Percentiles rank a stretch among this genome's conserved stretches.
Evolutionary conservation across 2,329 filamentous ascomycete genomes (phyloP).

Genomic region (Diatrype stigma): DNA sequence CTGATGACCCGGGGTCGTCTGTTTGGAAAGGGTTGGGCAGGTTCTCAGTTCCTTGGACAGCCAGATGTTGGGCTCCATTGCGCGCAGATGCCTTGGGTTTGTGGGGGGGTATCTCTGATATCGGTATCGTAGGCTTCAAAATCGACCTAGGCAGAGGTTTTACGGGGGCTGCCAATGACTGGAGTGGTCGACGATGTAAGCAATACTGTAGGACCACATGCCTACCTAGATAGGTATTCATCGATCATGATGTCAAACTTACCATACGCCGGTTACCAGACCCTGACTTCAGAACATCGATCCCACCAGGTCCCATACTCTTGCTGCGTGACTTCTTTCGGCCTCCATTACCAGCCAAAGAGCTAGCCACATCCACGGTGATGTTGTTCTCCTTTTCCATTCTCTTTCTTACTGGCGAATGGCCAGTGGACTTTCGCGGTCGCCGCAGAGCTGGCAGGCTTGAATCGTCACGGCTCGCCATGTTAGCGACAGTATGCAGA

Average conservation of each 20-base stretch:
- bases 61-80: slow-evolving; percentile 40
- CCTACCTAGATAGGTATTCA: slow-evolving; percentile 3
- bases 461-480: slow-evolving; percentile 38
- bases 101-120: slow-evolving; percentile 62
- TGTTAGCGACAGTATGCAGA: slow-evolving; percentile 17
- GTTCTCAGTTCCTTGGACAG: slow-evolving; percentile 35
- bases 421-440: slow-evolving; percentile 68
- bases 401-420: slow-evolving; percentile 48
- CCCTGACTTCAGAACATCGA: slow-evolving; percentile 74
- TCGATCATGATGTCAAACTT: slow-evolving; percentile 24
- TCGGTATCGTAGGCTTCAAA: slow-evolving; percentile 73
- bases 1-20: slow-evolving; percentile 28
- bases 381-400: slow-evolving; percentile 78
- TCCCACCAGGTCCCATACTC: slow-evolving; percentile 87
- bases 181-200: slow-evolving; percentile 8
- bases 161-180: slow-evolving; percentile 53
- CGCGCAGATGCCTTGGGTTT: slow-evolving; percentile 52
- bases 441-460: slow-evolving; percentile 55
- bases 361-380: slow-evolving; percentile 60
- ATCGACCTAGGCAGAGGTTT: slow-evolving; percentile 62
- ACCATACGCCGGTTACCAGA: slow-evolving; percentile 79
- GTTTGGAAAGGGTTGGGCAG: slow-evolving; percentile 42
- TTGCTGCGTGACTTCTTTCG: slow-evolving; percentile 82
- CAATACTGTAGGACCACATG: neutral
- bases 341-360: slow-evolving; percentile 40